These are phyloP conservation scores for Coriaria nepalensis DNA, from an alignment of 306 rosid genomes.

Conservation along the genomic window DNA sequence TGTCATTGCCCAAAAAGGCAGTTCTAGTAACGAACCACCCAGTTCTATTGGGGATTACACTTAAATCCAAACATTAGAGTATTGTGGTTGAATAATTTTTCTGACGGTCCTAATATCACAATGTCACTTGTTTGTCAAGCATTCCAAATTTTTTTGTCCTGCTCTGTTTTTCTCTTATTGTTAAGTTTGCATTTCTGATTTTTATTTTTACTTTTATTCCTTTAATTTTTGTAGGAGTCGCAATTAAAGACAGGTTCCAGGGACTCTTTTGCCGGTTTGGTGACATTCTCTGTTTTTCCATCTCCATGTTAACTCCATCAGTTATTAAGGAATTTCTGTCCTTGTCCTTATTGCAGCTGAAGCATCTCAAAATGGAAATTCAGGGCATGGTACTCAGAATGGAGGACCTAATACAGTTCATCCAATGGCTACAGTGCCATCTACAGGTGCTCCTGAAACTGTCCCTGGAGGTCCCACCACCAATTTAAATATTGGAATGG, in stretches of 20 bases:
- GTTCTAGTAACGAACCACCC: too few species aligned
- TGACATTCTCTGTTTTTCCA: constrained; percentile 18
- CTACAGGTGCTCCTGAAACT: constrained; percentile 57
- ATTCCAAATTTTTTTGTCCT: neutral
- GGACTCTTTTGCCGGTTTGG: constrained; percentile 81
- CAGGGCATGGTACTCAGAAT: constrained; percentile 56
- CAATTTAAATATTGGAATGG: constrained; percentile 94
- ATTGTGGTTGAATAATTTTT: too few species aligned
- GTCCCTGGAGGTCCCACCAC: constrained; percentile 80
- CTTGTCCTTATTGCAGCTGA: constrained; percentile 39
- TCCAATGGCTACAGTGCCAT: constrained; percentile 46
- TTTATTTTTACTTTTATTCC: constrained; percentile 12
- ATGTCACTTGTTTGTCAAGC: neutral
- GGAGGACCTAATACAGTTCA: constrained; percentile 61
- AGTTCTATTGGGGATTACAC: too few species aligned
- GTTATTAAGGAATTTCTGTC: constrained; percentile 7
- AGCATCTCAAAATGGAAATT: constrained; percentile 73
- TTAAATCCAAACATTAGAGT: too few species aligned
- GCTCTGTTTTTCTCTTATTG: neutral
- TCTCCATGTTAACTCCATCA: constrained; percentile 7
- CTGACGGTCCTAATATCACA: too few species aligned
- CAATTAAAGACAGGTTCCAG: constrained; percentile 70
- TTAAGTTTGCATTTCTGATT: constrained; percentile 1
- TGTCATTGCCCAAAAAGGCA: too few species aligned
- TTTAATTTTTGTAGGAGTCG: constrained; percentile 47